Percentiles rank a stretch among this genome's conserved stretches.
Conservation (phyloP, 176 grass and related monocot genomes). For the Calamus simplicifolius region DNA sequence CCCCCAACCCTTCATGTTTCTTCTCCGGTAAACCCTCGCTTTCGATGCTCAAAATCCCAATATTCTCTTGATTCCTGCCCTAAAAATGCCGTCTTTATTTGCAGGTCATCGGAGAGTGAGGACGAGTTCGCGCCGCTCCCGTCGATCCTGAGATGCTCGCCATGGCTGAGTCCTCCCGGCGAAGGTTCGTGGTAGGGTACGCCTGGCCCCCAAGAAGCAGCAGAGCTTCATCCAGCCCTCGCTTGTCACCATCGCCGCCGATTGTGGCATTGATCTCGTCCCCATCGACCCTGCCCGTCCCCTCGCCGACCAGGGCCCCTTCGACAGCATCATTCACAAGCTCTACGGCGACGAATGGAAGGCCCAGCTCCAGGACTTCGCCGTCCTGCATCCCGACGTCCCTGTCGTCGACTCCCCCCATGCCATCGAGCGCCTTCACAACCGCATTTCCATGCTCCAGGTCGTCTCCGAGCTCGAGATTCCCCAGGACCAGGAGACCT, state of each 20-base stretch:
- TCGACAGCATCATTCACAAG: constrained; percentile 83
- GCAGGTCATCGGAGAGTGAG: no score
- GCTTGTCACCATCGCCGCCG: constrained; percentile 30
- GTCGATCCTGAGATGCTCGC: background rate
- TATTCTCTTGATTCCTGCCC: no score
- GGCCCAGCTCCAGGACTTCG: constrained; percentile 58
- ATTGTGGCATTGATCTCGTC: constrained; percentile 60
- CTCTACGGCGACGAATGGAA: constrained; percentile 61
- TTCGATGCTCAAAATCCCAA: no score
- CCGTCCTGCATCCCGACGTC: constrained; percentile 38
- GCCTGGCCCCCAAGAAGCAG: constrained; percentile 80
- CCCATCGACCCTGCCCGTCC: constrained; percentile 40
- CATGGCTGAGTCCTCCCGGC: constrained; percentile 17
- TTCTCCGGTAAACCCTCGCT: no score
- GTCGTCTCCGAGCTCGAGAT: constrained; percentile 77
- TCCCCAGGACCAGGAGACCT: constrained; percentile 30
- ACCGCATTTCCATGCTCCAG: constrained; percentile 97
- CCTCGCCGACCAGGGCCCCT: constrained; percentile 75
- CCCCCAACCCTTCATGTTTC: no score
- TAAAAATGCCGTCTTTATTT: no score
- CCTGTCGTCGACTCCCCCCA: constrained; percentile 54
- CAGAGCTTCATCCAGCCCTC: constrained; percentile 83
- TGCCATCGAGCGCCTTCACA: constrained; percentile 88
- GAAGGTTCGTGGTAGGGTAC: constrained; percentile 52
- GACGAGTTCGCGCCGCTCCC: no score